Evolutionary conservation across 2,329 filamentous ascomycete genomes (phyloP), one percentile per base, ranked within the genome.

Genomic region (Chaetothyriales sp.): DNA sequence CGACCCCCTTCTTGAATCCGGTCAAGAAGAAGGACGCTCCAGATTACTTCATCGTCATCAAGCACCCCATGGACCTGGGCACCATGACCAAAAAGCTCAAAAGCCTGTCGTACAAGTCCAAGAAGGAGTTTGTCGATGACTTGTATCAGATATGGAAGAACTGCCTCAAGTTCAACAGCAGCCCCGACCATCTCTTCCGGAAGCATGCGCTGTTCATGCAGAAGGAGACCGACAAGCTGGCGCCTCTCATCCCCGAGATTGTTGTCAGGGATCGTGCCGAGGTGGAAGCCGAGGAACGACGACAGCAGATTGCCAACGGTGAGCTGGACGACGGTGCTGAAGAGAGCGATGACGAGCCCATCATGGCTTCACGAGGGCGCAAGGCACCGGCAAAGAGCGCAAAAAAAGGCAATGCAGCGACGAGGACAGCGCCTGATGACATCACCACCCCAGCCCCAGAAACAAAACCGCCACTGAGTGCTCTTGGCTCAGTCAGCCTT

Each of bases 61-160:
- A 61, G 49, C 81, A 89, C 46, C 92, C 92, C 1, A 98, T 98
- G 92, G 92, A 98, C 66, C 81, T 98, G 52, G 92, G 92, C 40
- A 84, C 83, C 47, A 97, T 98, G 89, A 95, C 94, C 56, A 98
- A 98, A 73, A 98, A 97, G 72, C 80, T 98, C 51, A 90, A 90
- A 65, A 76, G 77, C 8, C 70, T 88, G 37, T 77, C 77, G 40
- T 92, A 87, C 70, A 89, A 87, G 65, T 89, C 85, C 46, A 98
- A 98, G 71, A 80, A 86, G 56, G 92, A 98, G 20, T 98, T 98
- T 59, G 89, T 97, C 22, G 79, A 85, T 29, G 92, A 98, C 65
- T 75, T 98, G 8, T 90, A 94, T 65, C 73, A 97, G 48, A 97
- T 98, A 49, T 98, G 92, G 92, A 81, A 89, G 52, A 98, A 98